Percentiles rank a stretch among this genome's conserved stretches.
phyloP scores from a whole-genome alignment of 495 filamentous ascomycete species.

The Articulospora tetracladia region DNA sequence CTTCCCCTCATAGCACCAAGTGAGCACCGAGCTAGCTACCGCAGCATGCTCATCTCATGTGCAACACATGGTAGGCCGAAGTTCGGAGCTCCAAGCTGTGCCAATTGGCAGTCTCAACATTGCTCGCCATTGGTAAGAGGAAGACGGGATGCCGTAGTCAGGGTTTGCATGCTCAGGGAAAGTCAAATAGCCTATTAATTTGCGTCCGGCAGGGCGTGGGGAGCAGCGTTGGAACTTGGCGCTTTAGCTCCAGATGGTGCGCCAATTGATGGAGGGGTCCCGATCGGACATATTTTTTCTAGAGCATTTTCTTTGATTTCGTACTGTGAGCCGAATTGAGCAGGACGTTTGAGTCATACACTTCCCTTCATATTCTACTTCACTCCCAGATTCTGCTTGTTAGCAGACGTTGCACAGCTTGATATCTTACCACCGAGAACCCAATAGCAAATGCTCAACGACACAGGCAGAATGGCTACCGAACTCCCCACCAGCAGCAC shows the following conservation, averaged over 20 bases:
- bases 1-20: neutral
- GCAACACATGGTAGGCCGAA: too few relatives aligned
- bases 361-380: neutral
- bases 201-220: neutral
- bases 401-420: neutral
- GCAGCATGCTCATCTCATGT: too few relatives aligned
- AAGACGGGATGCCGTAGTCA: too few relatives aligned
- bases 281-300: neutral
- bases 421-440: too few relatives aligned
- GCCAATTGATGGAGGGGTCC: neutral
- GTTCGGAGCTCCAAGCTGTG: neutral
- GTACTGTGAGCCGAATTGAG: neutral
- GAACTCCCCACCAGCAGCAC: slow-evolving; percentile 21
- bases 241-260: neutral
- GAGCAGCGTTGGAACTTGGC: neutral
- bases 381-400: neutral
- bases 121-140: neutral
- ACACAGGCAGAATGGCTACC: slow-evolving; percentile 21
- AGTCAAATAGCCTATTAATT: neutral
- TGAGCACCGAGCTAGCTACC: too few relatives aligned
- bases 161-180: neutral
- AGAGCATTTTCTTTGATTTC: neutral
- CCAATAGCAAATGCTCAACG: slow-evolving; percentile 20
- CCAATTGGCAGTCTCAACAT: neutral
- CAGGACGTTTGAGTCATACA: neutral